Conservation (phyloP, 1,284 basidiomycete genomes). For the Pseudozyma sp. region DNA sequence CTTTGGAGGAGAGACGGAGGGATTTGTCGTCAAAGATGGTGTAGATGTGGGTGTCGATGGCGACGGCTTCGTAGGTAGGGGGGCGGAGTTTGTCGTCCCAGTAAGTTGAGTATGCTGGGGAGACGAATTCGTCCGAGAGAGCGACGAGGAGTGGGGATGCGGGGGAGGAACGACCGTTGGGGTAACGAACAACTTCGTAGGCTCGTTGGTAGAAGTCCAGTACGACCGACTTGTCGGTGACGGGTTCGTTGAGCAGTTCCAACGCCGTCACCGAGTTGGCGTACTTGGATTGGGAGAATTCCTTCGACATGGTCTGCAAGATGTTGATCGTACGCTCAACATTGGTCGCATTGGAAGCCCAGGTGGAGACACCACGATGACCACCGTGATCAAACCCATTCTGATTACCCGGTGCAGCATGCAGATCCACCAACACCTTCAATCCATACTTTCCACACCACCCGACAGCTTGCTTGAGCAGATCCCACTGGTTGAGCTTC, state of each 20-base stretch:
- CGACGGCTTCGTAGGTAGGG: constrained; percentile 75
- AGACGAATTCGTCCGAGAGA: constrained; percentile 87
- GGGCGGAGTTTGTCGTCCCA: constrained; percentile 79
- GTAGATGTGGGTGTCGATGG: constrained; percentile 75
- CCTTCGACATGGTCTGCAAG: constrained; percentile 72
- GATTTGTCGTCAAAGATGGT: constrained; percentile 58
- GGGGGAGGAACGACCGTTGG: constrained; percentile 29
- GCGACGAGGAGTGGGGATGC: constrained; percentile 69
- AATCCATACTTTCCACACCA: constrained; percentile 83
- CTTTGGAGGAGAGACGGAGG: constrained; percentile 36
- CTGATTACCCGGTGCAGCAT: constrained; percentile 70
- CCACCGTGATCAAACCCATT: constrained; percentile 74
- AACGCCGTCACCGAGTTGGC: constrained; percentile 56
- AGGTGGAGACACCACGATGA: constrained; percentile 76
- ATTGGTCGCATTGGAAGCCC: constrained; percentile 78
- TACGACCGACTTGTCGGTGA: constrained; percentile 45
- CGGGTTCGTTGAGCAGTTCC: constrained; percentile 64
- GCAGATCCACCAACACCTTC: constrained; percentile 83
- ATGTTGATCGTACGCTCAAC: constrained; percentile 79
- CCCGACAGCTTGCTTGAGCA: constrained; percentile 75
- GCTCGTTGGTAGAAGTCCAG: constrained; percentile 55
- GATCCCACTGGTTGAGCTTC: constrained; percentile 78
- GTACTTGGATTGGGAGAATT: constrained; percentile 56
- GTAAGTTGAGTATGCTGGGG: constrained; percentile 72
- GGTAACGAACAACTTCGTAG: constrained; percentile 59